phyloP scores from a whole-genome alignment of 2,329 filamentous ascomycete genomes.

The Alternaria sp. region DNA sequence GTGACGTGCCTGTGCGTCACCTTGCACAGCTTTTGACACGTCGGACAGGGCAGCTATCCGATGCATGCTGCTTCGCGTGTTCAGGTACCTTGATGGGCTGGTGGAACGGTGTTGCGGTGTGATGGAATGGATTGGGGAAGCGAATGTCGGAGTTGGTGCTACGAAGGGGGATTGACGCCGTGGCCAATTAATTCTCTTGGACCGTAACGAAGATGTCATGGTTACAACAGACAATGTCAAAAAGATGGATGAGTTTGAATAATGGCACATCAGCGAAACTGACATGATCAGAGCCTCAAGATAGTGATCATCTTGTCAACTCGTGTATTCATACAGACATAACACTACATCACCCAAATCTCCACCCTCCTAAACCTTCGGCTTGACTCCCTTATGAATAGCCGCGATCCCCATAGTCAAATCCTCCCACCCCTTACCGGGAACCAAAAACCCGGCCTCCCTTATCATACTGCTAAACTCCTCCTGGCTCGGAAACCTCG shows the following conservation, averaged over 20 bases:
- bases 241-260: not conserved
- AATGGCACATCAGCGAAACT: not conserved
- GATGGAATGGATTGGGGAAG: not conserved
- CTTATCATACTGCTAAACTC: slow-evolving; percentile 84
- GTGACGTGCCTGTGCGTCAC: not conserved
- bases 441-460: slow-evolving; percentile 83
- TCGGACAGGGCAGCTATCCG: not conserved
- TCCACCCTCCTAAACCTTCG: slow-evolving; percentile 26
- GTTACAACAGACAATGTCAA: not conserved
- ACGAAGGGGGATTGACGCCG: not conserved
- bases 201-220: not conserved
- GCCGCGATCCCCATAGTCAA: slow-evolving; percentile 91
- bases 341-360: not conserved
- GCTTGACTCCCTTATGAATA: slow-evolving; percentile 97
- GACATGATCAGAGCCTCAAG: not conserved
- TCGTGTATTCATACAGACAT: slow-evolving; percentile 2
- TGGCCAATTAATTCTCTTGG: not conserved
- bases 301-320: not conserved
- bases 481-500: slow-evolving; percentile 85
- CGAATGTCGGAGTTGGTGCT: not conserved
- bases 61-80: not conserved
- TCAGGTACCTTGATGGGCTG: slow-evolving; percentile 7
- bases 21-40: not conserved
- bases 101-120: not conserved
- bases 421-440: slow-evolving; percentile 77